Conservation (phyloP, 2,329 filamentous ascomycete genomes). For the Colletotrichum tamarilloi region DNA sequence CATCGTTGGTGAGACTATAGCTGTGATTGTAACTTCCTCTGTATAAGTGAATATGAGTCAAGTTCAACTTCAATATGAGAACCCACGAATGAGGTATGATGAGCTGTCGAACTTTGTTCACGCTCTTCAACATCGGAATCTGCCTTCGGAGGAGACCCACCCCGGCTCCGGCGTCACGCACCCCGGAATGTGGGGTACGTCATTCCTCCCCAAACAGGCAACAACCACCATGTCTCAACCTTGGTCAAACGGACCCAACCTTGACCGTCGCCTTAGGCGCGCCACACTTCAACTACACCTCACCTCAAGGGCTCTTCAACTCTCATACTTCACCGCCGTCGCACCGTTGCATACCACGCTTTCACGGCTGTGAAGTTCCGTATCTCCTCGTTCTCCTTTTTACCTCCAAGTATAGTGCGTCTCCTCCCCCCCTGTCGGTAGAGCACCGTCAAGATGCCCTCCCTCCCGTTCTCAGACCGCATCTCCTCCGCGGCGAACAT, state of each 20-base stretch:
- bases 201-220: conserved; percentile 32
- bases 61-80: not conserved
- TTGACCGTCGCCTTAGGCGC: not conserved
- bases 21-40: not conserved
- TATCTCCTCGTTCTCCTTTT: not conserved
- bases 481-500: conserved; percentile 38
- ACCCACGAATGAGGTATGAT: no score
- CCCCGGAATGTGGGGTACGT: conserved; percentile 28
- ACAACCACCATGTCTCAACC: conserved; percentile 6
- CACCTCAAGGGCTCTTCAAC: not conserved
- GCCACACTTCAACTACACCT: conserved; percentile 2
- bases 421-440: not conserved
- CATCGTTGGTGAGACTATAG: not conserved
- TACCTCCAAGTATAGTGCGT: not conserved
- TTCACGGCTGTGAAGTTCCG: no score
- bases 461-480: conserved; percentile 21
- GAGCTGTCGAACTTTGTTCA: not conserved
- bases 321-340: not conserved
- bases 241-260: not conserved
- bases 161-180: conserved; percentile 2
- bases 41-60: not conserved
- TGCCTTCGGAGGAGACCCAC: not conserved
- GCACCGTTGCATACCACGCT: not conserved
- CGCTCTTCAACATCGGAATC: no score
- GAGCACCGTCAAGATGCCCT: not conserved